phyloP scores from a whole-genome alignment of 1,284 basidiomycete species.

The Sphagnurus paluster region DNA sequence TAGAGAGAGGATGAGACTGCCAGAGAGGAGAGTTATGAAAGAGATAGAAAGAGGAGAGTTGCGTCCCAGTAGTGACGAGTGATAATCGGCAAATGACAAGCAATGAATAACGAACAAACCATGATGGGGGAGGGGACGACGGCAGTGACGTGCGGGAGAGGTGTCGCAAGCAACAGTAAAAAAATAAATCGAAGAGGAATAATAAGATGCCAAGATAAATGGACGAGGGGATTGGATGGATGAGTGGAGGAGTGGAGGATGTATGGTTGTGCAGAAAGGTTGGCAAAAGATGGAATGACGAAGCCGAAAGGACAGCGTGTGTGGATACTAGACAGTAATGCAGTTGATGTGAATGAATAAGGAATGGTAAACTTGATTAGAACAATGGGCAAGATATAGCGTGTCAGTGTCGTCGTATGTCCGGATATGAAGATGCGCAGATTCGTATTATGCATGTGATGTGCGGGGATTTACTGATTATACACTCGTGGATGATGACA shows the following conservation, averaged over 20 bases:
- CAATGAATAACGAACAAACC: conserved; percentile 9
- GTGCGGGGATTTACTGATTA: neutral
- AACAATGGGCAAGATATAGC: conserved; percentile 3
- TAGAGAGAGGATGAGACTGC: conserved; percentile 17
- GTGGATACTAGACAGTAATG: conserved; percentile 10
- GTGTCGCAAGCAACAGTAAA: conserved; percentile 14
- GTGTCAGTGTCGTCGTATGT: conserved; percentile 5
- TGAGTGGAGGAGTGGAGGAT: conserved; percentile 3
- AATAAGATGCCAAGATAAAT: conserved; percentile 4
- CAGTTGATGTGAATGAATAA: conserved; percentile 7
- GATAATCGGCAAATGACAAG: conserved; percentile 10
- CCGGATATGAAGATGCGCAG: neutral
- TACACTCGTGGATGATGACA: conserved; percentile 6
- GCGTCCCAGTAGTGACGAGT: conserved; percentile 9
- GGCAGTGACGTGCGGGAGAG: conserved; percentile 1
- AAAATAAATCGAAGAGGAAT: neutral
- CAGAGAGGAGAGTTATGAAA: conserved; percentile 9
- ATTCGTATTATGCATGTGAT: no score
- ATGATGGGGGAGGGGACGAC: conserved; percentile 4
- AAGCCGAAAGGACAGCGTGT: no score
- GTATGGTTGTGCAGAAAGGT: no score
- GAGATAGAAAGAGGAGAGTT: conserved; percentile 2
- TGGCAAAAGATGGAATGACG: no score
- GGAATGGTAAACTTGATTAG: conserved; percentile 5
- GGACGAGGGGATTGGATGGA: no score